These are phyloP conservation scores for Eucalyptus lansdowneana DNA, from an alignment of 345 rosid species.

Conservation along the genomic window DNA sequence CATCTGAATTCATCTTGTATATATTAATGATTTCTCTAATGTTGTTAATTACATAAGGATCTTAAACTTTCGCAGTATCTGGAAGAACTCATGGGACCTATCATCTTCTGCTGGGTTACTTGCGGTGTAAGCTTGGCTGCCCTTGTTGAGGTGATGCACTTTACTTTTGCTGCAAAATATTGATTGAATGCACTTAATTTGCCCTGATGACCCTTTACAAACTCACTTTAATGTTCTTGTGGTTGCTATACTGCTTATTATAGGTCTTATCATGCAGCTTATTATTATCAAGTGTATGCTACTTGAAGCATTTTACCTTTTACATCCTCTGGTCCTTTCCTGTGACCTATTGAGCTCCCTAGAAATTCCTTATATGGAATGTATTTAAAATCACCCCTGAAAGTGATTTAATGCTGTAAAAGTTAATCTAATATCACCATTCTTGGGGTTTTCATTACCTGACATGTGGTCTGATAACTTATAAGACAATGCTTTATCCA, in stretches of 20 bases:
- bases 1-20: neutral
- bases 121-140: slow-evolving; percentile 83
- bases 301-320: neutral
- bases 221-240: neutral
- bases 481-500: neutral
- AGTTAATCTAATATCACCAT: neutral
- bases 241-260: neutral
- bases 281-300: neutral
- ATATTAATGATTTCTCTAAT: neutral
- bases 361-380: neutral
- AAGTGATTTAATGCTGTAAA: neutral
- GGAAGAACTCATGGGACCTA: slow-evolving; percentile 73
- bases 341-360: neutral
- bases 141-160: slow-evolving; percentile 70
- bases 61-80: slow-evolving; percentile 47
- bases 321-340: neutral
- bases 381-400: neutral
- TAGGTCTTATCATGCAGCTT: neutral
- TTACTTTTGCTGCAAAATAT: neutral
- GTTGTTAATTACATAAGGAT: neutral
- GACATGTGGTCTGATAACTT: neutral
- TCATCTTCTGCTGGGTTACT: slow-evolving; percentile 79
- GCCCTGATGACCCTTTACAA: neutral
- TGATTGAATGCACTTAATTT: neutral
- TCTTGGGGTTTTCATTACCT: neutral